A percentile compares a stretch with the other conserved stretches of the same genome.
Conservation (phyloP, 1,284 basidiomycete species). For the Trametes polyzona region DNA sequence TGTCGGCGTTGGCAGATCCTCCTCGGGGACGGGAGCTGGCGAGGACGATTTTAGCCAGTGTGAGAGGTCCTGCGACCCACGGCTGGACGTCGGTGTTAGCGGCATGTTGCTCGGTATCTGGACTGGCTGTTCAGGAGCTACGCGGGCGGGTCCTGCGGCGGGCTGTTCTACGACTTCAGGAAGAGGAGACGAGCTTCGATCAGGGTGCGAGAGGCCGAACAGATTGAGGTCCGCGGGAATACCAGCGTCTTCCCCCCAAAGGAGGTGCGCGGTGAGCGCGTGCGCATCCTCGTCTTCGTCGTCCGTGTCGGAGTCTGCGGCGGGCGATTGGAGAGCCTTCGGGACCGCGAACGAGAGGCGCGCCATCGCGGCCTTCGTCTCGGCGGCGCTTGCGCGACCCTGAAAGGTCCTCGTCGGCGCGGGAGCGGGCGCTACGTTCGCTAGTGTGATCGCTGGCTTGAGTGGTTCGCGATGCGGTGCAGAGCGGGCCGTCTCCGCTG, state of each 20-base stretch:
- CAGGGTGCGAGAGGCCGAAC: not conserved
- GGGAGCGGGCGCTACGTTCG: not conserved
- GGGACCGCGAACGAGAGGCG: conserved; percentile 15
- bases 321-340: conserved; percentile 22
- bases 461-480: not conserved
- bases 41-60: conserved; percentile 22
- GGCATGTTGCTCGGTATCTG: conserved; percentile 8
- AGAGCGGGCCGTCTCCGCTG: not conserved
- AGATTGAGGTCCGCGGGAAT: conserved; percentile 7
- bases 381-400: conserved; percentile 27
- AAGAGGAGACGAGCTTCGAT: conserved; percentile 14
- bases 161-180: not conserved
- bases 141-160: conserved; percentile 11
- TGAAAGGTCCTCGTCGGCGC: conserved; percentile 6
- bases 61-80: conserved; percentile 14
- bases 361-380: conserved; percentile 32
- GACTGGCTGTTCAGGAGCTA: not conserved
- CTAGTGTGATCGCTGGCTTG: not conserved
- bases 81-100: conserved; percentile 21
- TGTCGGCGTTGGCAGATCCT: not conserved
- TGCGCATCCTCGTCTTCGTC: conserved; percentile 25
- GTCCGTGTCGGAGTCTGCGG: conserved; percentile 32
- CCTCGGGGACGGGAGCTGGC: not conserved
- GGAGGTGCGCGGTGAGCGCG: conserved; percentile 24
- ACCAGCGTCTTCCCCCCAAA: conserved; percentile 26